A percentile compares a stretch with the other conserved stretches of the same genome.
These are phyloP conservation scores for Tolypocladium endophyticum DNA, from an alignment of 2,329 filamentous ascomycete genomes.

Conservation along the genomic window DNA sequence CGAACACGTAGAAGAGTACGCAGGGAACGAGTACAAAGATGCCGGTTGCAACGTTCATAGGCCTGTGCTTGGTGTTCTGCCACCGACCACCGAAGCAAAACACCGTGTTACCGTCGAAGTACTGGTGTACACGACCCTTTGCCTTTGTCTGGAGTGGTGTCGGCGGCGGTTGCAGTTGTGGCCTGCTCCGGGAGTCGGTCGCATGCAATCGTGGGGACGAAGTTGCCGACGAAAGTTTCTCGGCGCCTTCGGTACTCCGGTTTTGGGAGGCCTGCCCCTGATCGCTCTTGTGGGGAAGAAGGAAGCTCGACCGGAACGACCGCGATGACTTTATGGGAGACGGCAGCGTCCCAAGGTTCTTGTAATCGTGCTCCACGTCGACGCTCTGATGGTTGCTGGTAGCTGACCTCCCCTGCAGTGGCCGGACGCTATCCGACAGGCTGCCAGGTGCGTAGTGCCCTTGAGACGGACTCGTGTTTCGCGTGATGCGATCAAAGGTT, in stretches of 20 bases:
- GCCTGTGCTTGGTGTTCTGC: constrained; percentile 78
- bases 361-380: constrained; percentile 51
- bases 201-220: constrained; percentile 59
- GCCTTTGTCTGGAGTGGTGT: constrained; percentile 20
- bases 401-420: constrained; percentile 46
- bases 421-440: constrained; percentile 67
- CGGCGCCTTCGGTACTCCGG: constrained; percentile 55
- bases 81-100: constrained; percentile 81
- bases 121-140: constrained; percentile 68
- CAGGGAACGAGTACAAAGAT: constrained; percentile 69
- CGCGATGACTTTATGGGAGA: constrained; percentile 60
- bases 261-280: constrained; percentile 35
- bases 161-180: constrained; percentile 14
- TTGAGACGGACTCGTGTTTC: constrained; percentile 62
- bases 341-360: constrained; percentile 37
- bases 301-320: constrained; percentile 68
- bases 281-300: constrained; percentile 49
- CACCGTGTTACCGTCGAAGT: constrained; percentile 86
- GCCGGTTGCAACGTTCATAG: constrained; percentile 82
- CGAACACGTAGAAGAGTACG: constrained; percentile 75
- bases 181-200: constrained; percentile 23
- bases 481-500: constrained; percentile 57
- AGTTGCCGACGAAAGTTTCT: constrained; percentile 72
- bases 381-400: constrained; percentile 33
- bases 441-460: constrained; percentile 49